These are phyloP conservation scores for Notholithocarpus densiflorus DNA, from an alignment of 306 rosid species.

Conservation along the genomic window DNA sequence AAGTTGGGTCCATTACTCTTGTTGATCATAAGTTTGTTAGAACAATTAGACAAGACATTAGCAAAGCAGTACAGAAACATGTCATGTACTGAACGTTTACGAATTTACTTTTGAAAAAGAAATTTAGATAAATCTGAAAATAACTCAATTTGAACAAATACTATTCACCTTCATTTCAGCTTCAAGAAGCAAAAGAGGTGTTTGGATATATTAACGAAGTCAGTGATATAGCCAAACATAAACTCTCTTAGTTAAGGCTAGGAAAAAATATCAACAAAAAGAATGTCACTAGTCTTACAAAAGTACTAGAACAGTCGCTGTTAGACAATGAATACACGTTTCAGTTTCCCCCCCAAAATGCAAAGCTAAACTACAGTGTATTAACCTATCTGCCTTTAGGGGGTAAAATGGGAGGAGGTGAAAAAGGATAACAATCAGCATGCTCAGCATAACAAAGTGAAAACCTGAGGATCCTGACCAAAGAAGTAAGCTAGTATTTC, in stretches of 20 bases:
- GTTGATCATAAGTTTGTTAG: background rate
- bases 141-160: background rate
- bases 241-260: background rate
- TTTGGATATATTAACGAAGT: background rate
- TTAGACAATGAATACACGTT: no score
- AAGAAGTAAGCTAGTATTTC: background rate
- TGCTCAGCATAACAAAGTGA: background rate
- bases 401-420: no score
- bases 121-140: no score
- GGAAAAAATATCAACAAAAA: background rate
- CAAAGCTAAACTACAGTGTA: background rate
- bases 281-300: no score
- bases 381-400: background rate
- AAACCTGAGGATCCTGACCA: background rate
- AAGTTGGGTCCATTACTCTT: background rate
- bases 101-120: background rate
- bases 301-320: no score
- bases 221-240: background rate
- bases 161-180: background rate
- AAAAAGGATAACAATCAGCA: background rate
- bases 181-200: background rate
- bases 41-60: background rate
- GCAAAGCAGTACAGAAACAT: background rate
- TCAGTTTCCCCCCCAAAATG: no score
- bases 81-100: background rate